These are phyloP conservation scores for Parietichytrium sp. DNA, from an alignment of 108 stramenopile genomes.

Conservation along the genomic window DNA sequence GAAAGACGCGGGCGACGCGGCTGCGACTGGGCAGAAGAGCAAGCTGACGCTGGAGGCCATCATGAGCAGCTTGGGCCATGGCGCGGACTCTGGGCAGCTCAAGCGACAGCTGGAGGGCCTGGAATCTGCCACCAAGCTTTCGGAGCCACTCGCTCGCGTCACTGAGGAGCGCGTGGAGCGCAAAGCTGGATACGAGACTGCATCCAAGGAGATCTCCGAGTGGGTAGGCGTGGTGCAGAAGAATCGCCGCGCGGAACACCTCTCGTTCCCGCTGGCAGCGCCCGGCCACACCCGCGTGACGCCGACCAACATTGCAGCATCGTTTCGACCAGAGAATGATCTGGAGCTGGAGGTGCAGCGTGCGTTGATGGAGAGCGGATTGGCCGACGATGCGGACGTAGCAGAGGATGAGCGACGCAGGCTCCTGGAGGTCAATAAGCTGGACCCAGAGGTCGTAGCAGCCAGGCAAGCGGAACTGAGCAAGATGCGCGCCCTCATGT, in stretches of 20 bases:
- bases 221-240: slow-evolving; percentile 80
- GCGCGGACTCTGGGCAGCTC: slow-evolving; percentile 73
- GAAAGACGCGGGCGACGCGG: too few species aligned
- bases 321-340: slow-evolving; percentile 78
- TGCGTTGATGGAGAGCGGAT: slow-evolving; percentile 78
- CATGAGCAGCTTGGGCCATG: slow-evolving; percentile 76
- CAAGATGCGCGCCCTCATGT: slow-evolving; percentile 91
- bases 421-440: slow-evolving; percentile 75
- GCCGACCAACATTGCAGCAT: slow-evolving; percentile 66
- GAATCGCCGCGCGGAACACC: slow-evolving; percentile 83
- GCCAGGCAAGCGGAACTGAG: slow-evolving; percentile 88
- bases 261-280: slow-evolving; percentile 83
- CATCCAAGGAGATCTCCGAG: slow-evolving; percentile 68
- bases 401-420: slow-evolving; percentile 66
- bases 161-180: slow-evolving; percentile 78
- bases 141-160: slow-evolving; percentile 70
- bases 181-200: slow-evolving; percentile 75
- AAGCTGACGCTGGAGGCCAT: slow-evolving; percentile 76
- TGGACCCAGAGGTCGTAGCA: slow-evolving; percentile 78
- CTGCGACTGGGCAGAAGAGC: slow-evolving; percentile 39
- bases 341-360: slow-evolving; percentile 84
- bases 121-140: slow-evolving; percentile 58
- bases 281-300: slow-evolving; percentile 51
- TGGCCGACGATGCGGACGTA: slow-evolving; percentile 73
- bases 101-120: slow-evolving; percentile 71